Evolutionary conservation across 805 yeast genomes (phyloP).

Genomic region (Vanderwaltozyma tropicalis): DNA sequence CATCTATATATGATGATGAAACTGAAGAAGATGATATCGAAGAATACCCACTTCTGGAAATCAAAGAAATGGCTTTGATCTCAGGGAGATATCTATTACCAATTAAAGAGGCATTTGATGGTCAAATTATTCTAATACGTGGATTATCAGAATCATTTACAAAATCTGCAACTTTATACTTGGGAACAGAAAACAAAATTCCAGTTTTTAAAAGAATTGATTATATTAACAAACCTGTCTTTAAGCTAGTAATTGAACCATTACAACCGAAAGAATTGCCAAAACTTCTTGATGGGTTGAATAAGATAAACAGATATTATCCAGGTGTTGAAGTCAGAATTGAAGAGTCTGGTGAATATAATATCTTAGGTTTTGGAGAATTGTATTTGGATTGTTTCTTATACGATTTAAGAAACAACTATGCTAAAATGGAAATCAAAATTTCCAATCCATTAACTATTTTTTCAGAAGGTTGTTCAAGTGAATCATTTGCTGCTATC

Average conservation of each 20-base stretch:
- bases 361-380: conserved; percentile 76
- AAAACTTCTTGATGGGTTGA: conserved; percentile 56
- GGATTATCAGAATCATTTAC: conserved; percentile 50
- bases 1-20: conserved; percentile 21
- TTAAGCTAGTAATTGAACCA: conserved; percentile 80
- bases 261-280: conserved; percentile 70
- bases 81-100: conserved; percentile 63
- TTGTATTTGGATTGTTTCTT: conserved; percentile 73
- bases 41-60: conserved; percentile 33
- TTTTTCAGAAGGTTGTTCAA: conserved; percentile 68
- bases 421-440: conserved; percentile 58
- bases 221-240: conserved; percentile 45
- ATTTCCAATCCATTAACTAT: conserved; percentile 76
- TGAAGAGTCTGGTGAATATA: conserved; percentile 85
- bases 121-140: conserved; percentile 56
- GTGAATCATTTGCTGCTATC: conserved; percentile 58
- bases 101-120: conserved; percentile 45
- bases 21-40: conserved; percentile 31
- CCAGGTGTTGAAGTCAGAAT: conserved; percentile 58
- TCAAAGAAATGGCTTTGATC: conserved; percentile 36
- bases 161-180: conserved; percentile 49
- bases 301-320: conserved; percentile 51
- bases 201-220: conserved; percentile 27
- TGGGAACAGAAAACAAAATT: conserved; percentile 34
- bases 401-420: conserved; percentile 60